phyloP scores from a whole-genome alignment of 2,329 filamentous ascomycete genomes.

The Colletotrichum sp. region DNA sequence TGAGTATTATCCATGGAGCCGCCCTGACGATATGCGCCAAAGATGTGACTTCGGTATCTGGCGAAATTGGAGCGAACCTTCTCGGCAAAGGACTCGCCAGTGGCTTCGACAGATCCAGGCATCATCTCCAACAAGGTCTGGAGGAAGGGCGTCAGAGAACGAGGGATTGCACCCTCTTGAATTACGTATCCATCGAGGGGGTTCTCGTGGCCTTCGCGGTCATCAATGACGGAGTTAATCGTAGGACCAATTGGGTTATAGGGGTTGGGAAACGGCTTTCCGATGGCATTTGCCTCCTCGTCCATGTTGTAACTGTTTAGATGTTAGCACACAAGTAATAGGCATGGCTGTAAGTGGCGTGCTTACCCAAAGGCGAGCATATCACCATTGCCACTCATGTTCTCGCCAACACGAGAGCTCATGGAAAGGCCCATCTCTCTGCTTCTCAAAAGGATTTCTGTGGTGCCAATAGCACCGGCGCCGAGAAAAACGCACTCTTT shows the following conservation, averaged over 20 bases:
- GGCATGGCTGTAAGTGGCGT: not conserved
- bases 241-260: slow-evolving; percentile 64
- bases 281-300: slow-evolving; percentile 60
- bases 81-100: slow-evolving; percentile 41
- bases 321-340: slow-evolving; percentile 19
- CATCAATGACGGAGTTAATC: slow-evolving; percentile 68
- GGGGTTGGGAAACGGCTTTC: slow-evolving; percentile 50
- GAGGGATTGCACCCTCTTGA: slow-evolving; percentile 66
- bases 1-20: slow-evolving; percentile 66
- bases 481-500: slow-evolving; percentile 70
- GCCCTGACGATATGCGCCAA: slow-evolving; percentile 61
- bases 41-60: slow-evolving; percentile 55
- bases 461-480: slow-evolving; percentile 68
- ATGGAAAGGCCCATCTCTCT: slow-evolving; percentile 62
- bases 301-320: slow-evolving; percentile 61
- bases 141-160: slow-evolving; percentile 59
- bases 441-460: slow-evolving; percentile 68
- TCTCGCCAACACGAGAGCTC: slow-evolving; percentile 61
- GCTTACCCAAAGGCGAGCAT: slow-evolving; percentile 66
- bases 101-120: slow-evolving; percentile 48
- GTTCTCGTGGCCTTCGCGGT: slow-evolving; percentile 55
- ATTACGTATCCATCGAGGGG: slow-evolving; percentile 68
- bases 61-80: slow-evolving; percentile 52
- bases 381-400: slow-evolving; percentile 72
- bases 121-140: slow-evolving; percentile 61